phyloP scores from a whole-genome alignment of 805 yeast genomes.

The Teunomyces barrocoloradensis region DNA sequence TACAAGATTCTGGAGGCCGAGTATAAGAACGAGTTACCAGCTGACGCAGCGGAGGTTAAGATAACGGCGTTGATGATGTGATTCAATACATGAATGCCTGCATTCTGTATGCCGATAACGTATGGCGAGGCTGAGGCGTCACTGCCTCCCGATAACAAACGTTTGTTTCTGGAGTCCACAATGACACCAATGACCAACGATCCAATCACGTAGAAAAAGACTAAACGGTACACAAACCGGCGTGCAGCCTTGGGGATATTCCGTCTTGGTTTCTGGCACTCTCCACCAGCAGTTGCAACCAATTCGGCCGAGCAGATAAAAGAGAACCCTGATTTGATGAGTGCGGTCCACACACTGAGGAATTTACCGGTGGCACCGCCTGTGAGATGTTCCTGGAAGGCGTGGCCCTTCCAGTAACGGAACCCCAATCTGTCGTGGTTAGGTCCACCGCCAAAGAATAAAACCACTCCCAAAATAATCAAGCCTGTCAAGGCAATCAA shows the following conservation, averaged over 20 bases:
- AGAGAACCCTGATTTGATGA: slow-evolving; percentile 27
- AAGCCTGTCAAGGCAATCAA: slow-evolving; percentile 30
- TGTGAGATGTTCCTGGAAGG: slow-evolving; percentile 44
- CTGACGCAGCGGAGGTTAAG: slow-evolving; percentile 57
- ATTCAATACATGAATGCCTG: slow-evolving; percentile 66
- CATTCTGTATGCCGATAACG: slow-evolving; percentile 74
- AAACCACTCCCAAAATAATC: slow-evolving; percentile 31
- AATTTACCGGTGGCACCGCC: slow-evolving; percentile 23
- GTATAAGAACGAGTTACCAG: slow-evolving; percentile 57
- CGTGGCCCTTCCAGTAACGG: slow-evolving; percentile 37
- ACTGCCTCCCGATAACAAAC: slow-evolving; percentile 19
- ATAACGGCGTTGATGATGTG: slow-evolving; percentile 77
- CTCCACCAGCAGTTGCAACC: slow-evolving; percentile 52
- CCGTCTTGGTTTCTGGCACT: slow-evolving; percentile 56
- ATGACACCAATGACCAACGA: slow-evolving; percentile 41
- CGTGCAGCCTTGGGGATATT: slow-evolving; percentile 61
- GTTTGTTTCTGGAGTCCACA: slow-evolving; percentile 26
- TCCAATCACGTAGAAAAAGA: slow-evolving; percentile 39
- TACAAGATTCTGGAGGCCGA: slow-evolving; percentile 67
- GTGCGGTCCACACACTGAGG: slow-evolving; percentile 22
- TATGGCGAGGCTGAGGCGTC: slow-evolving; percentile 63
- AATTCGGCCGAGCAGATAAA: slow-evolving; percentile 50
- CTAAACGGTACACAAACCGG: slow-evolving; percentile 53
- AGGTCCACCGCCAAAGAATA: slow-evolving; percentile 40
- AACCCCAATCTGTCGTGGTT: slow-evolving; percentile 44